These are phyloP conservation scores for Fereydounia khargensis DNA, from an alignment of 1,284 basidiomycete genomes.

Conservation along the genomic window DNA sequence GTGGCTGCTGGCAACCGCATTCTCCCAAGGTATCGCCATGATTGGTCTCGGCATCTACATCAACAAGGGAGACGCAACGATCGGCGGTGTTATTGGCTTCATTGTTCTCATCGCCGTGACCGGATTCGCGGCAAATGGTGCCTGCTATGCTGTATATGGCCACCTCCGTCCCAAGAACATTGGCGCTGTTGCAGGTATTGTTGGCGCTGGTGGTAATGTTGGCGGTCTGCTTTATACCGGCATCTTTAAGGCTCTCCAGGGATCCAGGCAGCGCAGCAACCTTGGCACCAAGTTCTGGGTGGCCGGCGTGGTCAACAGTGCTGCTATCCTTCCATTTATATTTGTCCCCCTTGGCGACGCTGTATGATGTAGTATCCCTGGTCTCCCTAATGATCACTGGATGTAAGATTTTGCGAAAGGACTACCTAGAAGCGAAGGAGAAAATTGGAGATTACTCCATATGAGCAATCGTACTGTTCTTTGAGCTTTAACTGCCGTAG, in stretches of 20 bases:
- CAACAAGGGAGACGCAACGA: slow-evolving; percentile 44
- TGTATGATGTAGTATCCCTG: not conserved
- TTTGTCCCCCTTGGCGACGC: slow-evolving; percentile 13
- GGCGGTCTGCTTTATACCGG: slow-evolving; percentile 41
- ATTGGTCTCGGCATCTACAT: slow-evolving; percentile 63
- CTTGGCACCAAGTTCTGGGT: slow-evolving; percentile 50
- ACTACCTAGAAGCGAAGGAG: too few relatives aligned
- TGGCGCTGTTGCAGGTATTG: slow-evolving; percentile 43
- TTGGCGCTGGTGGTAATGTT: slow-evolving; percentile 42
- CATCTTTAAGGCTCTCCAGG: slow-evolving; percentile 40
- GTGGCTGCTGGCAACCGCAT: slow-evolving; percentile 61
- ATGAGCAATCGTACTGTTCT: too few relatives aligned
- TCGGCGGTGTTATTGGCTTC: slow-evolving; percentile 44
- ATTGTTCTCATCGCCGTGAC: slow-evolving; percentile 42
- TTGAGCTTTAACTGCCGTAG: too few relatives aligned
- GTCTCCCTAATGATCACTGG: too few relatives aligned
- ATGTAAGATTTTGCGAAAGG: too few relatives aligned
- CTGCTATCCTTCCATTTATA: slow-evolving; percentile 34
- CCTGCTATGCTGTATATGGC: slow-evolving; percentile 40
- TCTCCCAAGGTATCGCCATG: slow-evolving; percentile 62
- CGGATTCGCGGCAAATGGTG: slow-evolving; percentile 48
- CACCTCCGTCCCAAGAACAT: slow-evolving; percentile 40
- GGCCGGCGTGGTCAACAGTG: slow-evolving; percentile 43
- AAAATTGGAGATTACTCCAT: too few relatives aligned
- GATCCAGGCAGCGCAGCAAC: slow-evolving; percentile 15